phyloP scores from a whole-genome alignment of 2,329 filamentous ascomycete species.

The Colletotrichum liriopes region DNA sequence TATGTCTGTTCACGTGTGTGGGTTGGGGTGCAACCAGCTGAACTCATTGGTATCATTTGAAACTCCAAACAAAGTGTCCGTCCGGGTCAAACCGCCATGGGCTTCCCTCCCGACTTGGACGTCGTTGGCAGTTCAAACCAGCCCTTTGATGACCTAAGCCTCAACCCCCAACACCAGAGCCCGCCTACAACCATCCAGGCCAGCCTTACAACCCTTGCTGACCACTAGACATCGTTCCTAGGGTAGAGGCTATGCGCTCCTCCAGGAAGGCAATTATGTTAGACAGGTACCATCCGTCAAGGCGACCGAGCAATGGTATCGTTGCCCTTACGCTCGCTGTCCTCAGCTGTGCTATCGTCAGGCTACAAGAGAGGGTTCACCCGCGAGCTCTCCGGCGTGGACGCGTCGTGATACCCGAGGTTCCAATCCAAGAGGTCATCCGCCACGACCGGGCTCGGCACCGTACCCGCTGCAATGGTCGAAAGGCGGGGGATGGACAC shows the following conservation, averaged over 20 bases:
- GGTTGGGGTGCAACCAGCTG: not conserved
- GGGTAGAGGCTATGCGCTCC: not conserved
- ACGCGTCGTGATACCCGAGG: too few relatives aligned
- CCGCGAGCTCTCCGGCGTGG: too few relatives aligned
- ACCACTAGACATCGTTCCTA: not conserved
- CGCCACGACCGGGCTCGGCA: too few relatives aligned
- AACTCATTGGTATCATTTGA: slow-evolving; percentile 17
- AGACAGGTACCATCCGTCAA: too few relatives aligned
- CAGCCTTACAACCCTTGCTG: not conserved
- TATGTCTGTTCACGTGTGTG: not conserved
- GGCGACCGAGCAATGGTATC: too few relatives aligned
- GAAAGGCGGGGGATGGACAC: too few relatives aligned
- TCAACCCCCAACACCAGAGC: not conserved
- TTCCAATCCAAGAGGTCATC: too few relatives aligned
- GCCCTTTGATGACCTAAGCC: not conserved
- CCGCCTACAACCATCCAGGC: not conserved
- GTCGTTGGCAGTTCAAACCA: not conserved
- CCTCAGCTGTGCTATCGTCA: too few relatives aligned
- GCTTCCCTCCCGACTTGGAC: not conserved
- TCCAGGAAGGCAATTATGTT: not conserved
- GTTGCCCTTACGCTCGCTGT: too few relatives aligned
- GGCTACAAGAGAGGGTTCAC: too few relatives aligned
- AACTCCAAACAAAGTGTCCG: slow-evolving; percentile 21
- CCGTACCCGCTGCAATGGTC: too few relatives aligned
- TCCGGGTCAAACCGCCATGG: slow-evolving; percentile 5